These are phyloP conservation scores for Talaromyces verruculosus DNA, from an alignment of 2,329 filamentous ascomycete genomes.

Conservation along the genomic window DNA sequence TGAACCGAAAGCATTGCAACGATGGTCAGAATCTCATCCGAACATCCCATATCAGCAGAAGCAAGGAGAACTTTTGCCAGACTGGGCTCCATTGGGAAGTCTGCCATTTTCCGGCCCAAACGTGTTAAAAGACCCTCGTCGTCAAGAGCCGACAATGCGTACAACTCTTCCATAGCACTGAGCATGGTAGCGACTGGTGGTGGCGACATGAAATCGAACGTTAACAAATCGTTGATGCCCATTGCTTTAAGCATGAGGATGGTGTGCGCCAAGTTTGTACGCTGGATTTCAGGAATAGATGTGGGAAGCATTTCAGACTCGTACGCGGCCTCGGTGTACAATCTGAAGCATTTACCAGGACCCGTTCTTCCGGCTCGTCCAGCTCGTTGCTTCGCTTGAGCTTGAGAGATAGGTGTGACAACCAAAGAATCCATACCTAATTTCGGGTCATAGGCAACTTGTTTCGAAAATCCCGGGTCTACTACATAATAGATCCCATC, in stretches of 20 bases:
- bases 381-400: conserved; percentile 90
- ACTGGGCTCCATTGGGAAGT: conserved; percentile 84
- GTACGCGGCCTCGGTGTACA: conserved; percentile 94
- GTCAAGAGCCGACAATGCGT: conserved; percentile 85
- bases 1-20: conserved; percentile 90
- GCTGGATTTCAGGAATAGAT: conserved; percentile 92
- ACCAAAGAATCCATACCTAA: conserved; percentile 96
- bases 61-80: conserved; percentile 88
- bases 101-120: conserved; percentile 92
- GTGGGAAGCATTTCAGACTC: conserved; percentile 97
- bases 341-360: conserved; percentile 89
- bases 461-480: conserved; percentile 96
- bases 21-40: conserved; percentile 90
- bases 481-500: conserved; percentile 97
- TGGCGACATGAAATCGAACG: conserved; percentile 99
- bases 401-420: conserved; percentile 93
- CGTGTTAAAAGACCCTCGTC: conserved; percentile 93
- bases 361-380: conserved; percentile 92
- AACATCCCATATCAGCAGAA: conserved; percentile 82
- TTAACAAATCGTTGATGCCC: conserved; percentile 95
- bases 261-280: conserved; percentile 86
- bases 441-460: conserved; percentile 95
- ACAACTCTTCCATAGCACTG: conserved; percentile 90
- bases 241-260: conserved; percentile 99
- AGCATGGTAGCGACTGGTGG: conserved; percentile 98